Evolutionary conservation across 2,329 filamentous ascomycete species (phyloP).

Genomic region (Claviceps sp.): DNA sequence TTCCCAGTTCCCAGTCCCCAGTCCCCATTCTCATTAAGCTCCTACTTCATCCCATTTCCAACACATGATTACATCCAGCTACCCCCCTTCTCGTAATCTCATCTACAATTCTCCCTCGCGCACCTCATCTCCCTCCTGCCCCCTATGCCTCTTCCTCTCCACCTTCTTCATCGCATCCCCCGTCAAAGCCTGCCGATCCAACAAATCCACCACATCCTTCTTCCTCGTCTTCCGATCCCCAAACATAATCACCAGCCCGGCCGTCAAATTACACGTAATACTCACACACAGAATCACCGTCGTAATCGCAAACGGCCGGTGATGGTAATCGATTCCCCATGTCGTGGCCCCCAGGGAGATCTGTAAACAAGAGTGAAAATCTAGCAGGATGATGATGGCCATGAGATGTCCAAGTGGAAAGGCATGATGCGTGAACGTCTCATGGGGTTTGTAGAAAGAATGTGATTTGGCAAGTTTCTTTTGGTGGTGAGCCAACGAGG

Average conservation of each 20-base stretch:
- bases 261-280: conserved; percentile 64
- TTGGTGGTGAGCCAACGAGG: conserved; percentile 61
- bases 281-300: conserved; percentile 70
- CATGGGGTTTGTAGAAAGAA: conserved; percentile 81
- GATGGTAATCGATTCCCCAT: conserved; percentile 62
- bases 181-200: conserved; percentile 67
- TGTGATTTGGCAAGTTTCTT: conserved; percentile 70
- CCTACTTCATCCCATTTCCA: too few relatives aligned
- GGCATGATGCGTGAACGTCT: conserved; percentile 67
- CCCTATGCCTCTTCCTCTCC: conserved; percentile 13
- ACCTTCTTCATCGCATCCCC: conserved; percentile 37
- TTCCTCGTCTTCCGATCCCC: conserved; percentile 68
- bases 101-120: not conserved
- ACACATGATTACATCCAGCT: too few relatives aligned
- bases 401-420: conserved; percentile 65
- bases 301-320: conserved; percentile 58
- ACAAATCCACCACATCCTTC: conserved; percentile 69
- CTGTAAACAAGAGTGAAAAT: conserved; percentile 68
- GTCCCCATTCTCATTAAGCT: too few relatives aligned
- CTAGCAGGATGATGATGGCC: conserved; percentile 64
- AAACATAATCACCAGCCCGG: conserved; percentile 61
- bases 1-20: too few relatives aligned
- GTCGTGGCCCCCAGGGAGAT: conserved; percentile 67
- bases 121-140: not conserved
- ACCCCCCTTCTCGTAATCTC: too few relatives aligned